Percentiles rank a stretch among this genome's conserved stretches.
Conservation (phyloP, 805 yeast species). For the Tetrapisispora taiwanensis region DNA sequence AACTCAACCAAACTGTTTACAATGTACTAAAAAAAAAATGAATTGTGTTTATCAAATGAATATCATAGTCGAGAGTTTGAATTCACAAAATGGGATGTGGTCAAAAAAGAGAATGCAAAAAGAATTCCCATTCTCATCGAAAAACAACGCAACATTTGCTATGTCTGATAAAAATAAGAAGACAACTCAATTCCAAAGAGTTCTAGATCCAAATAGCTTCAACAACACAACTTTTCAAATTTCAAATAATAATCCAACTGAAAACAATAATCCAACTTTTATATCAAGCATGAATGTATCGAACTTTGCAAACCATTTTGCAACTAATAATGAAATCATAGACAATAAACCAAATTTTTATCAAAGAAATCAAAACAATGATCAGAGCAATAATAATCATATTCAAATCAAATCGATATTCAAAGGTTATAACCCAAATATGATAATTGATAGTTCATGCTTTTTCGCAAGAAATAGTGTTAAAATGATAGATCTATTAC, state of each 20-base stretch:
- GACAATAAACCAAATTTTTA: too few species aligned
- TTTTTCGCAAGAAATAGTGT: neutral
- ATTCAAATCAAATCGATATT: neutral
- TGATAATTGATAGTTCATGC: neutral
- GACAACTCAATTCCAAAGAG: neutral
- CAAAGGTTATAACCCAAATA: neutral
- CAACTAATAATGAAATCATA: too few species aligned
- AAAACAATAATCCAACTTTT: too few species aligned
- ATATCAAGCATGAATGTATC: neutral
- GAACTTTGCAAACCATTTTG: too few species aligned
- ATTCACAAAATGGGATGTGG: neutral
- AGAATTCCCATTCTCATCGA: neutral
- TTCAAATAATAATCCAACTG: too few species aligned
- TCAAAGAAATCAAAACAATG: neutral
- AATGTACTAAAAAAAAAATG: conserved; percentile 3
- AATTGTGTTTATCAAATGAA: conserved; percentile 6
- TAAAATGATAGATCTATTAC: neutral
- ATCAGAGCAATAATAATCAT: neutral
- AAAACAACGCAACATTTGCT: neutral
- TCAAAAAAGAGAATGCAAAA: neutral
- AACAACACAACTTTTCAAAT: too few species aligned
- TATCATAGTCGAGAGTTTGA: conserved; percentile 3
- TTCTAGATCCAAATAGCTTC: neutral
- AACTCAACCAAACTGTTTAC: conserved; percentile 5
- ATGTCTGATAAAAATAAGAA: neutral